phyloP scores from a whole-genome alignment of 2,329 filamentous ascomycete species.

The Fusarium hostae region DNA sequence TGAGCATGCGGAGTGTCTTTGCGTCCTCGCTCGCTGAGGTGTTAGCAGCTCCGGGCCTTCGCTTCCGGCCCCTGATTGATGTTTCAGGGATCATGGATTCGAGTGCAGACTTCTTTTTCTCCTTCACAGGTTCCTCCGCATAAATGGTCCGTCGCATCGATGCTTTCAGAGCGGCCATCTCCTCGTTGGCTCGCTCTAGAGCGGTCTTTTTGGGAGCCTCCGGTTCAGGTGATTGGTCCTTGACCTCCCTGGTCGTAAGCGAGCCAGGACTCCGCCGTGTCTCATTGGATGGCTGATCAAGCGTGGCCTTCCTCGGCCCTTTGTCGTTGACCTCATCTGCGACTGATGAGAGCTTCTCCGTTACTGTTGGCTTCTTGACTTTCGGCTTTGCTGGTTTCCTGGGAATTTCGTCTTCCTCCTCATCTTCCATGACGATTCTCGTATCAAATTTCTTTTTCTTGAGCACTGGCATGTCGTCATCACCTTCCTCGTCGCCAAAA shows the following conservation, averaged over 20 bases:
- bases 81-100: constrained; percentile 80
- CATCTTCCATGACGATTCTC: constrained; percentile 72
- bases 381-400: constrained; percentile 46
- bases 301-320: not conserved
- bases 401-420: constrained; percentile 46
- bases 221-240: constrained; percentile 41
- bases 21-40: constrained; percentile 67
- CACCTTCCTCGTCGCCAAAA: constrained; percentile 77
- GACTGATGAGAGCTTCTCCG: constrained; percentile 28
- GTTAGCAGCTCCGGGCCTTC: constrained; percentile 67
- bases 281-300: constrained; percentile 9
- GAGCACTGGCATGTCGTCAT: constrained; percentile 63
- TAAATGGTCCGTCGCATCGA: constrained; percentile 78
- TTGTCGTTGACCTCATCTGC: constrained; percentile 20
- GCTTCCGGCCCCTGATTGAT: constrained; percentile 76
- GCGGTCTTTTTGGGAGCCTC: constrained; percentile 58
- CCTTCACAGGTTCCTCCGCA: constrained; percentile 58
- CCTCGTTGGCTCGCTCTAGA: constrained; percentile 78
- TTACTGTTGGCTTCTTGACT: constrained; percentile 46
- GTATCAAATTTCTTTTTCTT: constrained; percentile 86
- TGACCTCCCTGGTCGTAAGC: constrained; percentile 15
- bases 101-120: constrained; percentile 73
- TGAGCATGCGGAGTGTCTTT: constrained; percentile 75
- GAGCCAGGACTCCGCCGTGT: constrained; percentile 25
- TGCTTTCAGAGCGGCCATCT: constrained; percentile 82